Evolutionary conservation across 352 stramenopile species (phyloP).

Genomic region (Synura sp.): DNA sequence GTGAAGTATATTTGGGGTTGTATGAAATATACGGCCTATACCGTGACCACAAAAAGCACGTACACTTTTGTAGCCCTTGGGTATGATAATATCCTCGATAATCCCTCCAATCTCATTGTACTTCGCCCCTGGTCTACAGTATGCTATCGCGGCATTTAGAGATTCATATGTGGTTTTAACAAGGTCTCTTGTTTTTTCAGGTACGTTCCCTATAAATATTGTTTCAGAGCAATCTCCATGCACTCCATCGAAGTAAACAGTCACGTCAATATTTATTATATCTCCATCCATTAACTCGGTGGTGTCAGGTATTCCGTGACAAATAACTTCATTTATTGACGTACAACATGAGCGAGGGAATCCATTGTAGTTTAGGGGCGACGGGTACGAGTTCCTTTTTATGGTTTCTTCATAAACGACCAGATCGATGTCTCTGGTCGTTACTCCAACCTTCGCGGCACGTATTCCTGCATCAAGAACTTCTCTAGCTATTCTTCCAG

Average conservation of each 20-base stretch:
- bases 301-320: constrained; percentile 84
- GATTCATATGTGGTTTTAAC: constrained; percentile 91
- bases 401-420: constrained; percentile 75
- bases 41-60: constrained; percentile 95
- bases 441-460: constrained; percentile 79
- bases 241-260: constrained; percentile 92
- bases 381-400: constrained; percentile 87
- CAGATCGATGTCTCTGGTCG: constrained; percentile 92
- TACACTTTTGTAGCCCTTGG: constrained; percentile 68
- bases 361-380: constrained; percentile 89
- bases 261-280: constrained; percentile 97
- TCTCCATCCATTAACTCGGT: constrained; percentile 82
- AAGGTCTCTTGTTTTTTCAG: constrained; percentile 72
- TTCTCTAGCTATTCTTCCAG: constrained; percentile 69
- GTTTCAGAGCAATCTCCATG: constrained; percentile 96
- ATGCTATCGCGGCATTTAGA: constrained; percentile 65
- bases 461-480: constrained; percentile 90
- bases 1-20: constrained; percentile 90
- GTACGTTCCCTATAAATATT: constrained; percentile 87
- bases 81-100: constrained; percentile 77
- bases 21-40: constrained; percentile 91
- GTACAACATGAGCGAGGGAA: constrained; percentile 52
- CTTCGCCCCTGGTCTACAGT: constrained; percentile 54
- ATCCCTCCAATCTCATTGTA: constrained; percentile 88
- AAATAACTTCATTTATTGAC: constrained; percentile 87